Percentiles rank a stretch among this genome's conserved stretches.
Evolutionary conservation across 208 protist species (phyloP).

Genomic region (Leishmania lainsoni): DNA sequence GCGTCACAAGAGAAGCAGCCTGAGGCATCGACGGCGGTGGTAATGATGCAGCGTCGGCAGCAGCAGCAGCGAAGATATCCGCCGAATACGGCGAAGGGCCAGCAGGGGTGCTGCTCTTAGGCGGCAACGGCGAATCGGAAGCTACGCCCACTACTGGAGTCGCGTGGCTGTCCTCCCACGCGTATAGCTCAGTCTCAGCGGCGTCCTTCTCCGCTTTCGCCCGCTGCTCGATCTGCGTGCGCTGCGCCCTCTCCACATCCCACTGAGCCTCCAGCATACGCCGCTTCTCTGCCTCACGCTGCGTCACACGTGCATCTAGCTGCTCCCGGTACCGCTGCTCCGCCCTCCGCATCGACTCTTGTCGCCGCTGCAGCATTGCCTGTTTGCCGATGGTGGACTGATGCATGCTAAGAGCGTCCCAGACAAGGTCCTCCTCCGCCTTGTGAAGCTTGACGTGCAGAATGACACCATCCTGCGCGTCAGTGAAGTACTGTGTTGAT

Average conservation of each 20-base stretch:
- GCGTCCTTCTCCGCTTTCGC: slow-evolving; percentile 63
- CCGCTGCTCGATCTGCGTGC: slow-evolving; percentile 74
- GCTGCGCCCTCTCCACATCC: slow-evolving; percentile 87
- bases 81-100: slow-evolving; percentile 23
- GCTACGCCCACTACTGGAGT: slow-evolving; percentile 1
- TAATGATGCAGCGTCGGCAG: not conserved
- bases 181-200: slow-evolving; percentile 74
- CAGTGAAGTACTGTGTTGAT: slow-evolving; percentile 58
- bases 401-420: slow-evolving; percentile 64
- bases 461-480: slow-evolving; percentile 25
- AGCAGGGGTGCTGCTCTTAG: not conserved
- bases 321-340: slow-evolving; percentile 76
- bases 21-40: not conserved
- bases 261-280: slow-evolving; percentile 90
- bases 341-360: slow-evolving; percentile 58
- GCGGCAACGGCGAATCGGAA: not conserved
- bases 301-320: slow-evolving; percentile 62
- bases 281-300: slow-evolving; percentile 80
- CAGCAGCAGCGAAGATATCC: slow-evolving; percentile 11
- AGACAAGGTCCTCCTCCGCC: slow-evolving; percentile 39
- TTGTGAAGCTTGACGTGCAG: slow-evolving; percentile 79
- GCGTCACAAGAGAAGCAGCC: not conserved
- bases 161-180: slow-evolving; percentile 62
- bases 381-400: slow-evolving; percentile 33
- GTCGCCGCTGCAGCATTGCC: slow-evolving; percentile 65